phyloP scores from a whole-genome alignment of 768 basidiomycete genomes.

The Boletus pseudopeckii region DNA sequence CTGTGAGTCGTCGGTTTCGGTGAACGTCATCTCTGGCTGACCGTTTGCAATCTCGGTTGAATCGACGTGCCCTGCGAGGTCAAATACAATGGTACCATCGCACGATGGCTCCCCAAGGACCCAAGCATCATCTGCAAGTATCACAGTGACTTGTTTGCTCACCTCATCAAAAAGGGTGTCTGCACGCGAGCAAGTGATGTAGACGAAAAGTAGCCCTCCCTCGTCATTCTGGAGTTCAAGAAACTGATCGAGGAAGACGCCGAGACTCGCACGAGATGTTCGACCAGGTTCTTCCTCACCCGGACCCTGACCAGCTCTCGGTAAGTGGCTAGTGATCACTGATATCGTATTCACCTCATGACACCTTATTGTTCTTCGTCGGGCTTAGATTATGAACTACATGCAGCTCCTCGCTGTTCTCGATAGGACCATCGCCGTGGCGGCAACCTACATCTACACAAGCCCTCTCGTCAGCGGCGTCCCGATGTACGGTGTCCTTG shows the following conservation, averaged over 20 bases:
- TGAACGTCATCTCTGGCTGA: background rate
- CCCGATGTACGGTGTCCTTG: conserved; percentile 20
- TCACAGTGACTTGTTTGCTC: conserved; percentile 27
- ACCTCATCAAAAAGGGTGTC: conserved; percentile 20
- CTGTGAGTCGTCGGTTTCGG: conserved; percentile 1
- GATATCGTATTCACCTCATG: background rate
- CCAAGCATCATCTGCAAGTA: background rate
- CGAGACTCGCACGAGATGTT: conserved; percentile 25
- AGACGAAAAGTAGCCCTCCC: background rate
- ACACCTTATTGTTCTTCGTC: background rate
- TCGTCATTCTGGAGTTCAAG: conserved; percentile 19
- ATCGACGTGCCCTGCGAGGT: conserved; percentile 13
- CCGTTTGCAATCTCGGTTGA: background rate
- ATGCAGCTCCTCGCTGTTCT: conserved; percentile 8
- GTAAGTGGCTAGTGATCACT: conserved; percentile 2
- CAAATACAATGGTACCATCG: conserved; percentile 20
- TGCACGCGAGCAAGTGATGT: conserved; percentile 2
- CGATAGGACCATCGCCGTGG: conserved; percentile 10
- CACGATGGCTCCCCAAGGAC: conserved; percentile 19
- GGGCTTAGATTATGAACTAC: conserved; percentile 4
- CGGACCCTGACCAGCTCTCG: background rate
- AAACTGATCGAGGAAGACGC: conserved; percentile 18
- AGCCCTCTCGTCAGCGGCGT: conserved; percentile 25
- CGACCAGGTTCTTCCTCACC: conserved; percentile 8
- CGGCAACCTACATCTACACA: conserved; percentile 14